Base-by-base conservation (phyloP, 106 monocot genomes). In the Agapanthus africanus region DNA sequence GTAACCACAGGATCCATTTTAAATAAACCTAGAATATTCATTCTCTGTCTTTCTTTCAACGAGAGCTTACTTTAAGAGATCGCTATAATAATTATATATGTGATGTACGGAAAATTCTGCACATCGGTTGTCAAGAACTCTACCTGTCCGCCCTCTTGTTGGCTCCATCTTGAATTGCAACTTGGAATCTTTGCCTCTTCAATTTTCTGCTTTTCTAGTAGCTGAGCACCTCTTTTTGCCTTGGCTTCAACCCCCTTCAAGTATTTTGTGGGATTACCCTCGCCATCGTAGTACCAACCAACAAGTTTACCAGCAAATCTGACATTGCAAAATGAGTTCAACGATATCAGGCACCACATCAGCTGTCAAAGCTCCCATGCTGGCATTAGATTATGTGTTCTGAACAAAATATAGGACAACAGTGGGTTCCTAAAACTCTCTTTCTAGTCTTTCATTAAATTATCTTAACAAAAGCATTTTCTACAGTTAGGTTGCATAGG, bases 141-240 rank as follows among this genome's bases (percentile, higher is more conserved):
- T 76, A 99, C 97, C 87, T 92, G 72, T 70, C 92, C 97, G 54
- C 97, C 97, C 34, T 92, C 97, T 37, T 82, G 69, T 52, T 99
- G 73, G 66, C 92, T 99, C 97, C 97, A 99, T 81, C 59, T 99
- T 38, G 97, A 99, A 68, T 92, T 99, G 86, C 97, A 99, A 74
- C 83, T 83, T 13, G 92, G 84, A 70, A 90, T 71, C 69, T 85
- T 92, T 57, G 86, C 78, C 70, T 97, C 97, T 76, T 92, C 92
- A 5, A 37, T 66, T 66, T 99, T 93, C 63, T 99, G 97, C 41
- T 92, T 99, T 74, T 92, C 90, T 37, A 87, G 64, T 31, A 99
- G 82, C 60, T 92, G 97, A 59, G 97, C 88, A 76, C 89, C 97
- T 61, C 97, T 77, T 77, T 87, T 87, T 26, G 92, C 91, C 66